Conservation (phyloP, 176 grass and related monocot species). For the Poa pratensis region DNA sequence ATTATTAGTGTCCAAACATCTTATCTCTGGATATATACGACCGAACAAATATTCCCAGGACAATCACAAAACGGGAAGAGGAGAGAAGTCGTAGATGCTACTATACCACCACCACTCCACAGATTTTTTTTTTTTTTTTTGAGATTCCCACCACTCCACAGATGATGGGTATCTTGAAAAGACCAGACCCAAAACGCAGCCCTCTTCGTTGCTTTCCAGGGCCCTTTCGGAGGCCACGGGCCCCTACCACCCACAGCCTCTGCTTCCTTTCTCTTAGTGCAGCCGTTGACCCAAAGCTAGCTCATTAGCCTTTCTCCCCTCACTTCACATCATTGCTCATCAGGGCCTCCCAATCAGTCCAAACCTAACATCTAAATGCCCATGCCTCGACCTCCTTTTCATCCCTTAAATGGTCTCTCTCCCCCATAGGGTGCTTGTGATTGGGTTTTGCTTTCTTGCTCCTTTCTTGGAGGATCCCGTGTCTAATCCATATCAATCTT, state of each 20-base stretch:
- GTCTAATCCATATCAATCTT: constrained; percentile 40
- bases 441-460: constrained; percentile 34
- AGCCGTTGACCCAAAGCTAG: constrained; percentile 32
- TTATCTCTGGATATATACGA: constrained; percentile 40
- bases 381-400: constrained; percentile 27
- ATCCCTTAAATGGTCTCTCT: constrained; percentile 45
- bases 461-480: constrained; percentile 35
- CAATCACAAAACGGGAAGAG: constrained; percentile 37
- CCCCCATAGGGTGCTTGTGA: constrained; percentile 24
- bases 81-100: constrained; percentile 32
- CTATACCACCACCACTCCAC: not conserved
- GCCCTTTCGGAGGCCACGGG: constrained; percentile 12
- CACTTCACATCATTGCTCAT: constrained; percentile 29
- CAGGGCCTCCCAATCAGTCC: constrained; percentile 6
- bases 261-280: constrained; percentile 25
- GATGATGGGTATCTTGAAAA: constrained; percentile 44
- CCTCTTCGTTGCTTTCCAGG: constrained; percentile 52
- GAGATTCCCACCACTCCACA: not conserved
- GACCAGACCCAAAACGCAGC: constrained; percentile 50
- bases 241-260: constrained; percentile 34
- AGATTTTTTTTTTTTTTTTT: too few species aligned
- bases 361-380: constrained; percentile 29
- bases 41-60: constrained; percentile 40
- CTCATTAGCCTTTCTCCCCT: constrained; percentile 1
- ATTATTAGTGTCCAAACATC: constrained; percentile 45